Base-by-base conservation (phyloP, 352 stramenopile species). In the Globisporangium sylvaticum region DNA sequence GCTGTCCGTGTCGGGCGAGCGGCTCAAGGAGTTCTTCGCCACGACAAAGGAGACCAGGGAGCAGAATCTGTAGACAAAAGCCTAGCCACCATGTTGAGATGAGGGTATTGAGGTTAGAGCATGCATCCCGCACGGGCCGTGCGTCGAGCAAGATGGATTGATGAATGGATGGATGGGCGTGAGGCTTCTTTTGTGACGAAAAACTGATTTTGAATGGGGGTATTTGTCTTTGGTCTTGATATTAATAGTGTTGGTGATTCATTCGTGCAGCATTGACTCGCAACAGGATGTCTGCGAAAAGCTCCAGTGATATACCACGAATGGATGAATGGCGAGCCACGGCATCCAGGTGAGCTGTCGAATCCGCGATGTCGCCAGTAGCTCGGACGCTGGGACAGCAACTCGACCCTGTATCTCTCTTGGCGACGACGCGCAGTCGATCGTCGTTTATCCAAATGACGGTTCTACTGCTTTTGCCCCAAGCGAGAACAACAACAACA, bases 281-380 rank as follows among this genome's bases (percentile, higher is more conserved):
- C 29, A 39, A 62, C 3, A 27, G 14, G n/a, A 24, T 27, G 46
- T 14, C 46, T 22, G 9, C 20, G 22, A 27, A 27, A n/a, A 54
- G 46, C 46, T 27, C 42, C 18, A 22, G 42, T 24, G 46, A 6
- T 5, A 27, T 54, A 1, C 1, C 4, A 10, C n/a, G 14, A 8
- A 50, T 15, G 29, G 12, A 32, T 22, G 10, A 61, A 81, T 83
- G 77, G 27, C 58, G 66, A 77, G 46, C 20, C 64, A 76, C 62
- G 71, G 75, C 34, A 78, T 92, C 32, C 77, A 82, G 48, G 84
- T 92, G 58, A 92, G 82, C 56, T 92, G 84, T 71, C 80, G 84
- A 22, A 69, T 92, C 54, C 79, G 77, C 34, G 59, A 65, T 22
- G 32, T 42, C 1, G 48, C 7, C 27, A 56, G 67, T 54, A 4